A percentile compares a stretch with the other conserved stretches of the same genome.
phyloP scores from a whole-genome alignment of 2,329 filamentous ascomycete species.

The Aspergillus aculeatus region DNA sequence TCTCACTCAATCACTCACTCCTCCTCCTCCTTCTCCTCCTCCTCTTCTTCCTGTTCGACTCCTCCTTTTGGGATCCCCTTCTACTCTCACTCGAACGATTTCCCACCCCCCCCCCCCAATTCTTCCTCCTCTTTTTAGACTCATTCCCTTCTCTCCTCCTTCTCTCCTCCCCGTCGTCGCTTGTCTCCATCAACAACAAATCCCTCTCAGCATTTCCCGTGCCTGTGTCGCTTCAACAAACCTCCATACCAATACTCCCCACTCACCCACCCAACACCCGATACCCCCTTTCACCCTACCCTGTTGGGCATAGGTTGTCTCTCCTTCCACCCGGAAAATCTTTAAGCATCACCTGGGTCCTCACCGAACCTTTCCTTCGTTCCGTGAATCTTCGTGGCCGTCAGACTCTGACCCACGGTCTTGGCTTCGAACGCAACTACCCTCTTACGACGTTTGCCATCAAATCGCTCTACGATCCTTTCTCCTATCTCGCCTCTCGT shows the following conservation, averaged over 20 bases:
- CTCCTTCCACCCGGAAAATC: neutral
- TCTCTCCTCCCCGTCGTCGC: neutral
- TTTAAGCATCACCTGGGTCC: neutral
- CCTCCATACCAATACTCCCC: neutral
- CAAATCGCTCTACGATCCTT: slow-evolving; percentile 12
- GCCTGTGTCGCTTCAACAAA: neutral
- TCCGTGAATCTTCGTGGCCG: slow-evolving; percentile 13
- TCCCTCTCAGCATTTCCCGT: too few species aligned
- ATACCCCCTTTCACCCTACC: neutral
- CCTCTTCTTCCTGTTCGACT: too few species aligned
- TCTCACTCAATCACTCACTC: neutral
- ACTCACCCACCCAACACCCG: neutral
- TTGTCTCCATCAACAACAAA: neutral
- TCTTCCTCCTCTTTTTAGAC: neutral
- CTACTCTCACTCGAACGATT: neutral
- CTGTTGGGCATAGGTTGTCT: neutral
- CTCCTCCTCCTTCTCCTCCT: neutral
- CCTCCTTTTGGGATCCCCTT: neutral
- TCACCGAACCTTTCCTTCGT: slow-evolving; percentile 7
- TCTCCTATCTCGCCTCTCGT: slow-evolving; percentile 10
- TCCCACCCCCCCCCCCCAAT: neutral
- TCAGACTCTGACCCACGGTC: slow-evolving; percentile 19
- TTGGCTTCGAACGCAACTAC: slow-evolving; percentile 19
- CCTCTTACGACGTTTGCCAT: slow-evolving; percentile 20
- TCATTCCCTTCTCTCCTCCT: neutral